These are phyloP conservation scores for Tolypocladium inflatum DNA, from an alignment of 2,329 filamentous ascomycete genomes.

Conservation along the genomic window DNA sequence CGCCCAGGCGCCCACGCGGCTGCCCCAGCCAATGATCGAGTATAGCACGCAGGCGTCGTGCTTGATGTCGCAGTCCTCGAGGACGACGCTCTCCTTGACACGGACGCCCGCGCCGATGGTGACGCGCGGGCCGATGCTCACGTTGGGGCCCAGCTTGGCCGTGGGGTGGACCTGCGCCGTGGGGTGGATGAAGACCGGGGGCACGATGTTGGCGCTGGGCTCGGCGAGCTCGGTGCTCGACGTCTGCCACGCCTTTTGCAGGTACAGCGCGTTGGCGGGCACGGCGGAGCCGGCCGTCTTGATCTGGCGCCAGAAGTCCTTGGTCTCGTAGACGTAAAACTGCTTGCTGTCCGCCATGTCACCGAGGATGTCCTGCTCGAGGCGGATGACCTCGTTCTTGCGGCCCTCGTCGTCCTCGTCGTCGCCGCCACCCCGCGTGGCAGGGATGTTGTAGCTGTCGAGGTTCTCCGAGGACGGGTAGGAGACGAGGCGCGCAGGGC, in stretches of 20 bases:
- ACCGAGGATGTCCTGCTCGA: conserved; percentile 94
- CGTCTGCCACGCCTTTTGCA: conserved; percentile 84
- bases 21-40: conserved; percentile 94
- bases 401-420: conserved; percentile 67
- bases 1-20: conserved; percentile 94
- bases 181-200: conserved; percentile 92
- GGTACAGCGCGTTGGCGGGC: conserved; percentile 91
- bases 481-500: conserved; percentile 73
- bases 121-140: conserved; percentile 87
- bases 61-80: conserved; percentile 92
- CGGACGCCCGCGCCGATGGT: conserved; percentile 78
- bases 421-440: conserved; percentile 17
- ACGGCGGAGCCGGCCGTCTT: conserved; percentile 97
- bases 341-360: conserved; percentile 95
- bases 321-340: conserved; percentile 97
- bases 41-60: conserved; percentile 94
- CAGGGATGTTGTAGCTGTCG: conserved; percentile 49
- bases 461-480: conserved; percentile 95
- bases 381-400: conserved; percentile 78
- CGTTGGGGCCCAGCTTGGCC: conserved; percentile 93
- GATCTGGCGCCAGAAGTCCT: conserved; percentile 99
- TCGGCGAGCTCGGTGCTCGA: conserved; percentile 68
- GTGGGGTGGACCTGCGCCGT: conserved; percentile 84
- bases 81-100: conserved; percentile 90
- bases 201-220: conserved; percentile 78